These are phyloP conservation scores for Rhodocollybia butyracea DNA, from an alignment of 768 basidiomycete genomes.

Conservation along the genomic window DNA sequence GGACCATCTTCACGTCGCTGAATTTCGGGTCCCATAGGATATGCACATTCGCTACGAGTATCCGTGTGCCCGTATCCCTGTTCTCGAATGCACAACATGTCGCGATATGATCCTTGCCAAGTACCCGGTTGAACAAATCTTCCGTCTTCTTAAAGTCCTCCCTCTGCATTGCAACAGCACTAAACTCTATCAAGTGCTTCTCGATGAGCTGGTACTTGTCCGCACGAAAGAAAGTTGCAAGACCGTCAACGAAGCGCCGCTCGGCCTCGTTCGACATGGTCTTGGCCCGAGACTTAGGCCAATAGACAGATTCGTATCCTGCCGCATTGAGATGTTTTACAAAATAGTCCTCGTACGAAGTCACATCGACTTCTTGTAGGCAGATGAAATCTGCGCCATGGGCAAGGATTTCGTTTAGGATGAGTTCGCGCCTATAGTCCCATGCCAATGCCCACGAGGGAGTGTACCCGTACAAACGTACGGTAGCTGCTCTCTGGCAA, in stretches of 20 bases:
- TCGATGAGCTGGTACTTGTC: slow-evolving; percentile 92
- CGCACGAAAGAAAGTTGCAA: slow-evolving; percentile 93
- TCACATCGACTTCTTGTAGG: slow-evolving; percentile 92
- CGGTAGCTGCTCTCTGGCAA: slow-evolving; percentile 87
- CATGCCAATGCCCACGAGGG: slow-evolving; percentile 96
- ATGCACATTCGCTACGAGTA: slow-evolving; percentile 89
- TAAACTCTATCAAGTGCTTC: slow-evolving; percentile 92
- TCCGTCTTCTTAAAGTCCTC: slow-evolving; percentile 96
- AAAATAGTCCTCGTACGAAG: slow-evolving; percentile 92
- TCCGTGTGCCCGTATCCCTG: slow-evolving; percentile 78
- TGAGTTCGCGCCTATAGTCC: slow-evolving; percentile 88
- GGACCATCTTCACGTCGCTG: slow-evolving; percentile 96
- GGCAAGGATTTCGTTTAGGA: slow-evolving; percentile 78
- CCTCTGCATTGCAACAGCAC: slow-evolving; percentile 86
- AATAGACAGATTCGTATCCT: slow-evolving; percentile 89
- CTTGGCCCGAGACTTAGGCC: slow-evolving; percentile 89
- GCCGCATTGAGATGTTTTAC: slow-evolving; percentile 62
- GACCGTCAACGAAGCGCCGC: slow-evolving; percentile 88
- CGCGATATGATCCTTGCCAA: slow-evolving; percentile 92
- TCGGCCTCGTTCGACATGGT: slow-evolving; percentile 83
- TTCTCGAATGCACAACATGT: slow-evolving; percentile 86
- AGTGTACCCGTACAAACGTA: slow-evolving; percentile 90
- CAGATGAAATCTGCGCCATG: slow-evolving; percentile 89
- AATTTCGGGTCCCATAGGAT: slow-evolving; percentile 91
- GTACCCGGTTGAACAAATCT: slow-evolving; percentile 99